Evolutionary conservation across 192 early-diverging fungal species (phyloP), one percentile per base, ranked within the genome.

Genomic region (Backusella mclennaniae): DNA sequence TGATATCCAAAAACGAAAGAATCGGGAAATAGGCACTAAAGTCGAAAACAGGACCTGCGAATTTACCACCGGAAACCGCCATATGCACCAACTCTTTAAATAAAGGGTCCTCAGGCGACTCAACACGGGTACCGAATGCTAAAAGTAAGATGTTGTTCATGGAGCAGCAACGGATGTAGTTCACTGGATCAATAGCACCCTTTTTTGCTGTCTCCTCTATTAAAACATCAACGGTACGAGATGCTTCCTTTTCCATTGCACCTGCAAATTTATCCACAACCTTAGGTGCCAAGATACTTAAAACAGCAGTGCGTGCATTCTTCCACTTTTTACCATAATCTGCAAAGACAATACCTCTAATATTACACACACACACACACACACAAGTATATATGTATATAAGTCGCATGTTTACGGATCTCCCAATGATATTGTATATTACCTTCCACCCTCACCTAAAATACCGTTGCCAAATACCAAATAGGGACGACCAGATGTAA

Each of bases 291-390:
- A 73, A 21, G 6, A 73, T 73, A 9, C n/a, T 35, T 35, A 73
- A 36, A 59, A 35, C 52, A 12, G 52, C 35, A 3, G 72, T 36
- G 8, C 52, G 46, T 26, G 49, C 35, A 35, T 73, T 52, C 36
- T 73, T 73, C 72, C 46, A 53, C 11, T 73, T 73, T 35, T 59
- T 53, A 56, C 33, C 26, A 56, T 52, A 56, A 36, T 53, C 19
- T 19, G 33, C 52, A 36, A 59, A 73, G 8, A 36, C 52, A 23
- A 73, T 73, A 53, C 52, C 72, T 73, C 72, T 73, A 73, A 49
- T 5, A 49, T 49, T 19, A n/a, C n/a, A n/a, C n/a, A n/a, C n/a
- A n/a, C n/a, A 49, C 15, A 49, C 42, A 44, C 7, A 29, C 31
- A 33, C 31, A 33, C 31, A 33, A 33, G 31, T 33, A 33, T 33